A percentile compares a stretch with the other conserved stretches of the same genome.
Evolutionary conservation across 805 yeast genomes (phyloP).

Genomic region (Candida maris): DNA sequence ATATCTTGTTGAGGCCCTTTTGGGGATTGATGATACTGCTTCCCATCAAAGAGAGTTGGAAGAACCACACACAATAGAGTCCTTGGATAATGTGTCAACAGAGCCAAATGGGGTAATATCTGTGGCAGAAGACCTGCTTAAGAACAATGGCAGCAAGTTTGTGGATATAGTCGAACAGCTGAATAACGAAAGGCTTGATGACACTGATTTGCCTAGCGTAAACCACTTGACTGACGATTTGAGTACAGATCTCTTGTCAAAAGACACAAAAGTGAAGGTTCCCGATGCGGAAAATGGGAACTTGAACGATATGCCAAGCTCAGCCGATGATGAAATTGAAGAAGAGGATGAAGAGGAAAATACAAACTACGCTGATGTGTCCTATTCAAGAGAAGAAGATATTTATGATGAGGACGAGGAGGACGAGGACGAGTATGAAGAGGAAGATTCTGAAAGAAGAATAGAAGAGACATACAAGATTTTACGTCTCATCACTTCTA

Average conservation of each 20-base stretch:
- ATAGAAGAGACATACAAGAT: slow-evolving; percentile 76
- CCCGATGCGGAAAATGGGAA: background rate
- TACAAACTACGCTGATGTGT: slow-evolving; percentile 19
- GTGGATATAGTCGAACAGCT: slow-evolving; percentile 76
- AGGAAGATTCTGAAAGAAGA: slow-evolving; percentile 56
- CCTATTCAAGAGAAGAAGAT: slow-evolving; percentile 15
- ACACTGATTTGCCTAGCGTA: slow-evolving; percentile 23
- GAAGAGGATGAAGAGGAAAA: slow-evolving; percentile 23
- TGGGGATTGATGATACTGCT: slow-evolving; percentile 19
- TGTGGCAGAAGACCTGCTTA: slow-evolving; percentile 76
- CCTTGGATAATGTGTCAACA: background rate
- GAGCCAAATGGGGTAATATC: slow-evolving; percentile 25
- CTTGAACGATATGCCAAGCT: slow-evolving; percentile 13
- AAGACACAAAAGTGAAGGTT: background rate
- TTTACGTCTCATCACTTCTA: slow-evolving; percentile 75
- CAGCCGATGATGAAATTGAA: slow-evolving; percentile 23
- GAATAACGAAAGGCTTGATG: slow-evolving; percentile 48
- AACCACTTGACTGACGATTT: slow-evolving; percentile 13
- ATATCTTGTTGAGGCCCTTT: slow-evolving; percentile 23
- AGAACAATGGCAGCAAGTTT: slow-evolving; percentile 73
- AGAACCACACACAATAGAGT: slow-evolving; percentile 1
- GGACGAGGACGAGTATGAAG: slow-evolving; percentile 39
- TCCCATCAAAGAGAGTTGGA: background rate
- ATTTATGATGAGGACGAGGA: slow-evolving; percentile 31
- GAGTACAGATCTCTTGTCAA: background rate